Conservation (phyloP, 2,329 filamentous ascomycete genomes). For the Ophioceras dolichostomum region DNA sequence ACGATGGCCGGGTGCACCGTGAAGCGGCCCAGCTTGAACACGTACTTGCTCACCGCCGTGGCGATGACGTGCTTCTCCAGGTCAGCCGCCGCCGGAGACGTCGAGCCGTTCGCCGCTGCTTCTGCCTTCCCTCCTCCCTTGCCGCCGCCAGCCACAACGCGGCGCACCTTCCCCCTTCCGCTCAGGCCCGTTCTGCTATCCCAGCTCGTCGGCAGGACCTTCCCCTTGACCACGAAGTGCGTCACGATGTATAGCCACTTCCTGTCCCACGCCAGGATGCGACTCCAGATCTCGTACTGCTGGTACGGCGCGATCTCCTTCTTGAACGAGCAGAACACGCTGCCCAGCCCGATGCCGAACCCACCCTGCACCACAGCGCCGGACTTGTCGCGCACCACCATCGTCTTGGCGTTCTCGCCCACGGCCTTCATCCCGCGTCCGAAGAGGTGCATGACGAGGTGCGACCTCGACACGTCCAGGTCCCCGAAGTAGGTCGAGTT, state of each 20-base stretch:
- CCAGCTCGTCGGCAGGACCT: conserved; percentile 42
- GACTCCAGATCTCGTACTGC: conserved; percentile 61
- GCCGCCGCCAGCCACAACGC: background rate
- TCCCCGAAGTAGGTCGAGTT: conserved; percentile 72
- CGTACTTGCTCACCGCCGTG: conserved; percentile 66
- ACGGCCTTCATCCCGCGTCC: conserved; percentile 43
- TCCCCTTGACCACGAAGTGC: conserved; percentile 55
- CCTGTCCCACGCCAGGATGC: conserved; percentile 61
- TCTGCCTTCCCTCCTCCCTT: conserved; percentile 11
- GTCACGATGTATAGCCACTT: conserved; percentile 73
- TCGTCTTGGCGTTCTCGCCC: conserved; percentile 32
- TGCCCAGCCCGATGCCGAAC: conserved; percentile 56
- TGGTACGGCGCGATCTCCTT: conserved; percentile 59
- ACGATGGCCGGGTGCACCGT: conserved; percentile 75
- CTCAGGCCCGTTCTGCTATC: conserved; percentile 29
- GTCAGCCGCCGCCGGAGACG: conserved; percentile 18
- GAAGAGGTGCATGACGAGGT: conserved; percentile 61
- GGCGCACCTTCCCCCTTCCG: conserved; percentile 17
- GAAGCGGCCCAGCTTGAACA: conserved; percentile 68
- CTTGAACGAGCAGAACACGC: conserved; percentile 63
- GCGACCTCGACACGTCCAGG: conserved; percentile 71
- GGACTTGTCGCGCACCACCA: conserved; percentile 37
- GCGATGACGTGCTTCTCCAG: conserved; percentile 57
- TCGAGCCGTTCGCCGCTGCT: conserved; percentile 11
- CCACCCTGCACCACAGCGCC: conserved; percentile 37